Evolutionary conservation across 164 flowering plant species (phyloP).

Genomic region (Liriodendron chinense): DNA sequence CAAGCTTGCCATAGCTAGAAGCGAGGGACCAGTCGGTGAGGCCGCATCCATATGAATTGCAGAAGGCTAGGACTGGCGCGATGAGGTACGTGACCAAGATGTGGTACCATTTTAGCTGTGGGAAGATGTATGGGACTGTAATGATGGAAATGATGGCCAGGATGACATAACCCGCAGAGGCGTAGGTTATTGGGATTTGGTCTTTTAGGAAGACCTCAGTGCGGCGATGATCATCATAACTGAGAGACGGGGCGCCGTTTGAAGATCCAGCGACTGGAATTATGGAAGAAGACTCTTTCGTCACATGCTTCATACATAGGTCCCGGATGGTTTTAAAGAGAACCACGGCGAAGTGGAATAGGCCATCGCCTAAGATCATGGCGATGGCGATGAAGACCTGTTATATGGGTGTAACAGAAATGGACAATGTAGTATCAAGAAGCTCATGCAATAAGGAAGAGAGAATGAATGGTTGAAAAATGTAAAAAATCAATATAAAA

Average conservation of each 20-base stretch:
- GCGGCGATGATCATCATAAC: conserved; percentile 32
- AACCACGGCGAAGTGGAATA: conserved; percentile 24
- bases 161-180: conserved; percentile 16
- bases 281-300: conserved; percentile 1
- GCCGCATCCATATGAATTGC: conserved; percentile 42
- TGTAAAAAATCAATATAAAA: too few species aligned
- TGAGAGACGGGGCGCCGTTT: background rate
- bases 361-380: conserved; percentile 39
- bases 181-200: conserved; percentile 23
- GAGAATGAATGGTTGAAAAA: too few species aligned
- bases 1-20: conserved; percentile 38
- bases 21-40: conserved; percentile 44
- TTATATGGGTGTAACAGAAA: background rate
- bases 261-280: background rate
- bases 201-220: conserved; percentile 27
- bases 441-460: too few species aligned
- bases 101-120: conserved; percentile 36
- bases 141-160: conserved; percentile 24
- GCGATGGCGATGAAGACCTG: conserved; percentile 37
- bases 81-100: conserved; percentile 23
- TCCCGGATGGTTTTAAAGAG: conserved; percentile 7
- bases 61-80: conserved; percentile 40
- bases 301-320: background rate
- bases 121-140: conserved; percentile 30
- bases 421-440: too few species aligned